Evolutionary conservation across 2,329 filamentous ascomycete species (phyloP).

Genomic region (Colletotrichum zoysiae): DNA sequence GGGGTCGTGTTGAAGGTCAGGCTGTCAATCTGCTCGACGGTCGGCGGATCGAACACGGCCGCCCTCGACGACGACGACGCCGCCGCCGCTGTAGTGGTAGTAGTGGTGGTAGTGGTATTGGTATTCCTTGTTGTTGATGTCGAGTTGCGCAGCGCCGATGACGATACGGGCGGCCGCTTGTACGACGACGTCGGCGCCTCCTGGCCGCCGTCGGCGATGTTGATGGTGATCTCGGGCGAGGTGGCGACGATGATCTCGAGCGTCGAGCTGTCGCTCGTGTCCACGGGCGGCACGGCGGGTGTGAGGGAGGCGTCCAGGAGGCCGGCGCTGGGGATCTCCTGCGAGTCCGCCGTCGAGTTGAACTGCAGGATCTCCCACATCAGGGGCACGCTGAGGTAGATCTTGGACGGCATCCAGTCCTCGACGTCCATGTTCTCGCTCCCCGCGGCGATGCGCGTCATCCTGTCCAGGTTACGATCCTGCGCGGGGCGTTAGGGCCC

Average conservation of each 20-base stretch:
- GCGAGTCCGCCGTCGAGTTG: slow-evolving; percentile 55
- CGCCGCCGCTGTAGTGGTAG: not conserved
- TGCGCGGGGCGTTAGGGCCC: slow-evolving; percentile 41
- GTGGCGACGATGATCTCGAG: slow-evolving; percentile 65
- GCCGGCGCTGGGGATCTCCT: slow-evolving; percentile 52
- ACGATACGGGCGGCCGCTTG: slow-evolving; percentile 46
- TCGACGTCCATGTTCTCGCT: slow-evolving; percentile 61
- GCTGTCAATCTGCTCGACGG: slow-evolving; percentile 51
- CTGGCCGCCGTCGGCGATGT: slow-evolving; percentile 64
- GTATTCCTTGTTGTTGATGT: not conserved
- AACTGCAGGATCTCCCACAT: slow-evolving; percentile 67
- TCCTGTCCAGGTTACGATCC: slow-evolving; percentile 62
- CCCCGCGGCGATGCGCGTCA: slow-evolving; percentile 63
- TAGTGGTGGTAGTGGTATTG: not conserved
- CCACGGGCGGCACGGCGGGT: slow-evolving; percentile 48
- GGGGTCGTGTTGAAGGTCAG: slow-evolving; percentile 57
- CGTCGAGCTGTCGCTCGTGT: slow-evolving; percentile 52
- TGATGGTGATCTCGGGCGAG: slow-evolving; percentile 64
- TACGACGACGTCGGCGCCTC: slow-evolving; percentile 59
- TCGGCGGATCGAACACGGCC: slow-evolving; percentile 48
- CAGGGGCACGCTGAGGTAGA: slow-evolving; percentile 64
- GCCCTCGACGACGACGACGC: slow-evolving; percentile 12
- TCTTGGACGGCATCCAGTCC: slow-evolving; percentile 65
- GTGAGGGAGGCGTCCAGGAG: slow-evolving; percentile 59
- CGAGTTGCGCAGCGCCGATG: slow-evolving; percentile 41